These are phyloP conservation scores for Cercospora brassicicola DNA, from an alignment of 2,329 filamentous ascomycete genomes.

Conservation along the genomic window DNA sequence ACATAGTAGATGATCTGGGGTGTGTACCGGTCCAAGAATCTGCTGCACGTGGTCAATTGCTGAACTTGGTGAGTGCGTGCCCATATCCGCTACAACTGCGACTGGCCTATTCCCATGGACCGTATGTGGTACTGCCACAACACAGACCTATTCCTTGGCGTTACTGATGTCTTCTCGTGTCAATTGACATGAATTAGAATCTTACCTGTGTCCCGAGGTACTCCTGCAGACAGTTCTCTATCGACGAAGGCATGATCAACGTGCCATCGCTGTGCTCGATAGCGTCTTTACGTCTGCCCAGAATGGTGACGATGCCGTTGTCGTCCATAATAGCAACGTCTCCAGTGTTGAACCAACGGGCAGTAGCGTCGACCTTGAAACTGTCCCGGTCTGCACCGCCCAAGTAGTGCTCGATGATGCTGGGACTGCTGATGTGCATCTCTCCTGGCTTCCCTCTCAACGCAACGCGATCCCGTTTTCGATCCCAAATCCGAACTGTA, in stretches of 20 bases:
- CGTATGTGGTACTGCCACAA: neutral
- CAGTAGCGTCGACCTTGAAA: neutral
- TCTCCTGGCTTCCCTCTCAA: neutral
- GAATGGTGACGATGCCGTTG: neutral
- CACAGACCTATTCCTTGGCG: neutral
- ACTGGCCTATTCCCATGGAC: neutral
- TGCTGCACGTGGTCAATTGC: neutral
- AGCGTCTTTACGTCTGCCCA: neutral
- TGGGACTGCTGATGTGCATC: neutral
- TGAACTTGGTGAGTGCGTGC: neutral
- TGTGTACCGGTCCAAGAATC: neutral
- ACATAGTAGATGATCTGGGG: neutral
- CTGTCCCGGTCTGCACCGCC: neutral
- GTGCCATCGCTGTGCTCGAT: neutral
- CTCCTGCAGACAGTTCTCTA: neutral
- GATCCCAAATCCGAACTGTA: neutral
- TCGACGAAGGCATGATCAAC: neutral
- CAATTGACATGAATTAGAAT: neutral
- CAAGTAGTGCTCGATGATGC: neutral
- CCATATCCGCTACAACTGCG: neutral
- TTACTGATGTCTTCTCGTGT: neutral
- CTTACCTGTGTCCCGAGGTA: neutral
- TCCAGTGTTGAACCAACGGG: neutral
- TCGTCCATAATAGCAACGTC: neutral
- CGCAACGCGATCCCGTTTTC: neutral